Evolutionary conservation across 2,329 filamentous ascomycete species (phyloP), one percentile per base, ranked within the genome.

Genomic region (Fusarium secorum): DNA sequence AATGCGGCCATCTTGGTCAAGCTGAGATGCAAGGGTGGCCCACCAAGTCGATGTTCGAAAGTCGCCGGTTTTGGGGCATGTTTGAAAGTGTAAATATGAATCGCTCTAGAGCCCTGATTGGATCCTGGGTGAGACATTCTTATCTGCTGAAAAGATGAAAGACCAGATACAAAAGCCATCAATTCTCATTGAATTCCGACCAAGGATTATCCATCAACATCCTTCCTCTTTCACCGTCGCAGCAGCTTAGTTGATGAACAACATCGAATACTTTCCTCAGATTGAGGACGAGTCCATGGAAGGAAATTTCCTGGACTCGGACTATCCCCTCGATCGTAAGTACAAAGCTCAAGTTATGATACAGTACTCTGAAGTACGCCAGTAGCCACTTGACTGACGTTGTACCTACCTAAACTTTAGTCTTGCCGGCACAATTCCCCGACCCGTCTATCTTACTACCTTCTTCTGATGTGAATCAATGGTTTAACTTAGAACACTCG

Each of bases 271-370:
- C n/a, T n/a, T 48, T 30, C 39, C 60, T 22, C 39, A 20, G 51
- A 48, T 45, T 30, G 46, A 59, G 63, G 58, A 65, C 63, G 71
- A 63, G 71, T 68, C 57, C 54, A 58, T 48, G 54, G 61, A 51
- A 59, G 28, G 57, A 10, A 36, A 42, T 44, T 53, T 59, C 56
- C 55, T 58, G 58, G 66, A 45, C 68, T 72, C 62, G 71, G 61
- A 48, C 60, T 60, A 74, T 44, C 26, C 24, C 30, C 53, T 53
- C 28, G n/a, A 48, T 48, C 26, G 71, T 74, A 56, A 53, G 71
- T 74, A 53, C 41, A 36, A 48, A 20, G 28, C 26, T 55, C 64
- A 44, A 59, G 1, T 42, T 24, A 42, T 24, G 39, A 42, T 11
- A 24, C 61, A 51, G 39, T 60, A 41, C 58, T 36, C 52, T 30